phyloP scores from a whole-genome alignment of 129 eudicot genomes.

The Chrysanthemum makinoi region DNA sequence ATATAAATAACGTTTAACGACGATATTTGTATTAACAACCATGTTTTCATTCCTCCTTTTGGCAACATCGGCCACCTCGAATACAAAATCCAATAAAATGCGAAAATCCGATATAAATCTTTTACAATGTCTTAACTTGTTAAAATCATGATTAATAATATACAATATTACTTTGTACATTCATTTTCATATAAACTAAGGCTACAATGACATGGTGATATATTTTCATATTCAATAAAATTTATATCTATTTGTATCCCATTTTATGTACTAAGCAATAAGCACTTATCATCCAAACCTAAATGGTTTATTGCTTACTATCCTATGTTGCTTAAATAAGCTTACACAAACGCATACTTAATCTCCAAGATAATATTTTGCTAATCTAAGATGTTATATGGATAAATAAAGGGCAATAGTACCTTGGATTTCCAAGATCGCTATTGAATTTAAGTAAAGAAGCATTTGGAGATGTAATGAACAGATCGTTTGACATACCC shows the following conservation, averaged over 20 bases:
- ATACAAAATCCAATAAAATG: not conserved
- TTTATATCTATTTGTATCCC: too few species aligned
- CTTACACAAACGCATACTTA: not conserved
- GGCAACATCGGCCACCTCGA: too few species aligned
- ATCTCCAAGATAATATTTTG: not conserved
- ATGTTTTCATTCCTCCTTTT: too few species aligned
- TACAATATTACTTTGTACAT: too few species aligned
- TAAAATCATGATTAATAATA: too few species aligned
- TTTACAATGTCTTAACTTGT: not conserved
- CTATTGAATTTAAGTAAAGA: constrained; percentile 31
- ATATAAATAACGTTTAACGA: too few species aligned
- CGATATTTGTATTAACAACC: too few species aligned
- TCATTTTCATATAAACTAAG: too few species aligned
- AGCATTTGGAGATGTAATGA: constrained; percentile 32
- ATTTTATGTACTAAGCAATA: not conserved
- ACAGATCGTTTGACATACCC: constrained; percentile 31
- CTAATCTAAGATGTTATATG: not conserved
- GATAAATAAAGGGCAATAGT: constrained; percentile 34
- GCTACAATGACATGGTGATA: too few species aligned
- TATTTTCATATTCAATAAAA: too few species aligned
- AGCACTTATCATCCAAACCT: not conserved
- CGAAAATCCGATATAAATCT: constrained; percentile 34
- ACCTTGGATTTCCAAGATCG: constrained; percentile 43
- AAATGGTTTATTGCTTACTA: too few species aligned
- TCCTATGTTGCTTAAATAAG: not conserved